Evolutionary conservation across 2,329 filamentous ascomycete species (phyloP), one percentile per base, ranked within the genome.

Genomic region (Penicillium sp.): DNA sequence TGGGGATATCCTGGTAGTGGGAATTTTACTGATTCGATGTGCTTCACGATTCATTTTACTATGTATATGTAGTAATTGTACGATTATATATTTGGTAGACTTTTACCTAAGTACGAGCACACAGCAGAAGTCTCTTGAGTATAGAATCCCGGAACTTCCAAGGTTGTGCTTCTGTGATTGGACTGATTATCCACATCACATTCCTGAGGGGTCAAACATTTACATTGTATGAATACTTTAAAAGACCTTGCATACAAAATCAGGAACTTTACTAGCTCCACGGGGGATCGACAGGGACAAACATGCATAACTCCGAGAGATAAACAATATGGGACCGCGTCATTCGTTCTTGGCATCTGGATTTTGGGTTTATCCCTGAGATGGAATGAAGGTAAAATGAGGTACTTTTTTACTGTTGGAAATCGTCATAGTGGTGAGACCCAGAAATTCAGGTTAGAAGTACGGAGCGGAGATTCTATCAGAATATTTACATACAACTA

Each of bases 1-100:
- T 67, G 63, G 70, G 67, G 63, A 67, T 69, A 67, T 69, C 65
- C 71, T 67, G 67, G 69, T 68, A 72, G 69, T 69, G 67, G 64
- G 67, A 69, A 72, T 65, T 62, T 65, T 69, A 65, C 49, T 58
- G 54, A 54, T 58, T 57, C 60, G 54, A 60, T 50, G 59, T 46
- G 27, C 49, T 56, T 53, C 17, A 53, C 41, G n/a, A 38, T 45
- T 46, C 17, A 15, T 25, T n/a, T n/a, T n/a, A 29, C 8, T 10
- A 31, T 25, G 23, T 29, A 29, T 6, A 38, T 23, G 31, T 17
- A 21, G 15, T 52, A 50, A 33, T 27, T 54, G 17, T 54, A 35
- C 13, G 21, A 25, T n/a, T 33, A 48, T 46, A 5, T 27, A 29
- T 25, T 42, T 42, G 17, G 41, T 25, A 25, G 12, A 5, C n/a